Evolutionary conservation across 805 yeast genomes (phyloP), one percentile per base, ranked within the genome.

Genomic region (Vanderwaltozyma verrucispora): DNA sequence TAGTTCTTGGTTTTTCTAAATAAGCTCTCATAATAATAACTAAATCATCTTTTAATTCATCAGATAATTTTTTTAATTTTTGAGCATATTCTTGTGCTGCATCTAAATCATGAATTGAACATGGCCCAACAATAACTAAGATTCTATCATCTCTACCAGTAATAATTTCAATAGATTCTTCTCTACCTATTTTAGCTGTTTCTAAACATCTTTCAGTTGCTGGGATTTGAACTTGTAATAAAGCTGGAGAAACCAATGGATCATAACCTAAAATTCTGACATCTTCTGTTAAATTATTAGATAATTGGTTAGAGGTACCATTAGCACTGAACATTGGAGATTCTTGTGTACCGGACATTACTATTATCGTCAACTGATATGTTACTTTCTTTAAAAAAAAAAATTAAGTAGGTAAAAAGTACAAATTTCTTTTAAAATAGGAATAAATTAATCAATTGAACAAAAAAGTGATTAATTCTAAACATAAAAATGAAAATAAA

Each of bases 1-100:
- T 89, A 36, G 98, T 89, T 66, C 98, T 78, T 51, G 98, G 98
- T 65, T 89, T 89, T 63, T 89, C 98, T 54, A 92, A 71, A 68
- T 92, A 92, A 3, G 97, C 97, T 67, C 98, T 79, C 98, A 92
- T 92, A 44, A 92, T 80, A 41, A 92, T 79, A 40, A 78, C 74
- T 42, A 92, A 70, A 49, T 89, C 96, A 33, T 74, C 77, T 46
- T 79, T 69, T 45, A 82, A 68, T 54, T 76, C 70, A 39, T 75
- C 75, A 30, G 81, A 65, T 27, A 80, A 57, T 38, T 67, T 68
- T 31, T 73, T 63, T 40, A 89, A 72, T 51, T 77, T 68, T 26
- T 69, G 66, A 51, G 89, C 84, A 67, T 89, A 92, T 47, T 88
- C 97, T 45, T 83, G 59, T 6, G 97, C 98, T 25, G 96, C 94